Evolutionary conservation across 257 asterid genomes (phyloP).

Genomic region (Ligustrum vulgare): DNA sequence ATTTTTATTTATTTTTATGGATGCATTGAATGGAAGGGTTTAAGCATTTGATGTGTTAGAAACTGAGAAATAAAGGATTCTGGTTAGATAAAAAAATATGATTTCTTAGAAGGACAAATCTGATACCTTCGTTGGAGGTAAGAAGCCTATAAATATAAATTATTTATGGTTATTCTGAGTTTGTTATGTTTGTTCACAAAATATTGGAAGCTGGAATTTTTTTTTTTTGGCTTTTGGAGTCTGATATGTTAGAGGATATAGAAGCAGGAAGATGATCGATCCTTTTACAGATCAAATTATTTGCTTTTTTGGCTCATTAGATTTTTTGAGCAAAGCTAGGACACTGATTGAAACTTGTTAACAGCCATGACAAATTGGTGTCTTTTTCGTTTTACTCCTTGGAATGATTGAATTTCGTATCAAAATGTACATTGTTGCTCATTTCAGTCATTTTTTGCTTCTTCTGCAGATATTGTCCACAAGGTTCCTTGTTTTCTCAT

Average conservation of each 20-base stretch:
- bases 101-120: not conserved
- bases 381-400: not conserved
- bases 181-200: constrained; percentile 2
- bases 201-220: constrained; percentile 12
- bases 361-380: not conserved
- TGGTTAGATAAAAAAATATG: constrained; percentile 1
- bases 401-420: not conserved
- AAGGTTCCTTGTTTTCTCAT: not conserved
- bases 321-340: not conserved
- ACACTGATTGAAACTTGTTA: not conserved
- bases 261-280: not conserved
- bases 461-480: not conserved
- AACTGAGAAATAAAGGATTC: constrained; percentile 1
- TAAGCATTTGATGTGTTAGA: constrained; percentile 14
- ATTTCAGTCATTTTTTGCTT: not conserved
- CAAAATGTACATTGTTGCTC: not conserved
- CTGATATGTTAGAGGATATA: not conserved
- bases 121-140: constrained; percentile 8
- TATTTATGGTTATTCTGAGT: not conserved
- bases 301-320: not conserved
- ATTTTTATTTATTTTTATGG: not conserved
- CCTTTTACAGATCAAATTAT: not conserved
- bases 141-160: not conserved
- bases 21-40: constrained; percentile 1
- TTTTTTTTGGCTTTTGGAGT: not conserved